Base-by-base conservation (phyloP, 228 moss, liverwort and hornwort genomes). In the Sphagnum fallax region DNA sequence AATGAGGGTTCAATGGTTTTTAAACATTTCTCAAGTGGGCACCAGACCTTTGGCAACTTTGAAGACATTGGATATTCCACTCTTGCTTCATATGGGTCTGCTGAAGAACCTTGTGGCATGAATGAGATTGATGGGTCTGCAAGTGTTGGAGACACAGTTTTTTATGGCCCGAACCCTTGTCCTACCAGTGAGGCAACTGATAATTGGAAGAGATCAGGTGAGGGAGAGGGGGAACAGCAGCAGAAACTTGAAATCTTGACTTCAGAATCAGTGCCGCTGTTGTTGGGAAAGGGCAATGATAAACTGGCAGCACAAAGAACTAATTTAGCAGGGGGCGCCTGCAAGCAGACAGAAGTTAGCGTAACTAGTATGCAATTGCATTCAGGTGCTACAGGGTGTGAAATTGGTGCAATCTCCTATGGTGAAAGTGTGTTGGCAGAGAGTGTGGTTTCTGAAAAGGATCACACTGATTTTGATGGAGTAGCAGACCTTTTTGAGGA, bases 401-500 rank as follows among this genome's bases (percentile, higher is more conserved):
- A 66, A 63, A 69, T 75, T 64, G 6, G 62, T 49, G 78, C 53
- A 60, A 59, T 63, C 51, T 50, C 52, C 32, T 51, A 71, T 62
- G 48, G 61, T 18, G 70, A 67, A 67, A 60, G 51, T 32, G 61
- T 60, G 64, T 51, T 72, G 76, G 67, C 48, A 62, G 65, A 13
- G 47, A 66, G 64, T 62, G 71, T 52, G 16, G 64, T 69, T 52
- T 70, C 51, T 11, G 70, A 70, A 52, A 80, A 82, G 18, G 52
- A 67, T 15, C 75, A 75, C 9, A 77, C 50, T 50, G 89, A 74
- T 60, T 88, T 64, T 64, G 76, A 76, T 74, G 91, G 86, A 73
- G 53, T 94, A 16, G 79, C 78, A 13, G 73, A 80, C 16, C 88
- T 95, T 6, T 95, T 95, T 65, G 87, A 76, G n/a, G 86, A 89